Evolutionary conservation across 345 rosid species (phyloP), one percentile per base, ranked within the genome.

Genomic region (Eutrema heterophyllum): DNA sequence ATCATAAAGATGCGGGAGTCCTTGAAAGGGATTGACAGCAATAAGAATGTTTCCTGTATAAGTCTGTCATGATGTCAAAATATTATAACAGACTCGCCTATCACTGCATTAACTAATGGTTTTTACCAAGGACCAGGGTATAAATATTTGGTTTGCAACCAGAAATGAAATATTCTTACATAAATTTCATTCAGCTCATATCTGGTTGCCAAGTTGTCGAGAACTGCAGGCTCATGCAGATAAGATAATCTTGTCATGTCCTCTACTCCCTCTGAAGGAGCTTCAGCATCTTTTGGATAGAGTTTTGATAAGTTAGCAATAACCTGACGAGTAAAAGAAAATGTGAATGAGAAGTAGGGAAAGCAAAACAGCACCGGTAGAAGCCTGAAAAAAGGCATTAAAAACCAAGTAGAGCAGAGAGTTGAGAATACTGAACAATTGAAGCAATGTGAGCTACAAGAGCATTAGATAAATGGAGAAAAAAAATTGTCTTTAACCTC

Each of bases 1-100:
- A 70, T 88, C 96, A 66, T 89, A 86, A 9, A 88, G 72, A 63
- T 80, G 71, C 6, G 87, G 63, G 51, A 91, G 87, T 61, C 83
- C 80, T 91, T 87, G 91, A 76, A 94, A 94, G 38, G 98, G 98
- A 78, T 94, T 94, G 82, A 94, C 75, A 65, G 98, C 95, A 40
- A 91, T 88, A 60, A 94, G 95, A 82, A 94, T 91, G 79, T 89
- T 86, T 66, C 98, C 98, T 27, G 84, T 84, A 77, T 87, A 91
- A 67, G 97, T 85, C 97, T 94, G 87, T 81, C 85, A 84, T 60
- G 79, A 84, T 78, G 76, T 79, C 83, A 77, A 84, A 72, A 83
- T 36, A 78, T 82, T 76, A 75, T 71, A 80, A 78, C 53, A 78
- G 53, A 72, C 74, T 72, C 69, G 60, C 68, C 72, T 72, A 40